Conservation (phyloP, 148 eudicot genomes). For the Mesembryanthemum crystallinum region DNA sequence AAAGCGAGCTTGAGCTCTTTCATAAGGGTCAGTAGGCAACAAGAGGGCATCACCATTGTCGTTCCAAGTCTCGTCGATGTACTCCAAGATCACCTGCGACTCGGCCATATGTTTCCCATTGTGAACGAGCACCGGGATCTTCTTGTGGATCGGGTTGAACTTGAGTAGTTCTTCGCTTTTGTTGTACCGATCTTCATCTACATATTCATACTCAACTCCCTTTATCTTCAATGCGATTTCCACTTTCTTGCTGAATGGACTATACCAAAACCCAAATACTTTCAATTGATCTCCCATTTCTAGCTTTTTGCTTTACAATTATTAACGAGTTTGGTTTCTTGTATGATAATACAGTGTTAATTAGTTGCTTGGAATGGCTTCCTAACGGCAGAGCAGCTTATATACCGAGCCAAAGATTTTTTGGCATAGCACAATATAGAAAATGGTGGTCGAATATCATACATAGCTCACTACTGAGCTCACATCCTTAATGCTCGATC, state of each 20-base stretch:
- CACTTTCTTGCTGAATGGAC: constrained; percentile 23
- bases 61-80: constrained; percentile 29
- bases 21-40: constrained; percentile 27
- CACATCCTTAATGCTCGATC: too few relatives aligned
- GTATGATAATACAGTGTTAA: too few relatives aligned
- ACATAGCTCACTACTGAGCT: constrained; percentile 1
- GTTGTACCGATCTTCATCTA: constrained; percentile 18
- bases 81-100: constrained; percentile 28
- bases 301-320: not conserved
- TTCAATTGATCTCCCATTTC: constrained; percentile 17
- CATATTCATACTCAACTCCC: constrained; percentile 25
- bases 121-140: constrained; percentile 23
- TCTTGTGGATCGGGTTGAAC: constrained; percentile 24
- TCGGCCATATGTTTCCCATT: constrained; percentile 22
- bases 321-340: too few relatives aligned
- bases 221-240: constrained; percentile 23
- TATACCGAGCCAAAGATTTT: not conserved
- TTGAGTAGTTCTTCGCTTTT: constrained; percentile 26
- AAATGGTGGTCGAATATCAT: not conserved
- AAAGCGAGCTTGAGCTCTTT: constrained; percentile 28
- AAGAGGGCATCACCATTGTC: constrained; percentile 13
- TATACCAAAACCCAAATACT: constrained; percentile 16
- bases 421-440: not conserved
- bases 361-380: not conserved
- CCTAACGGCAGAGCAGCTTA: not conserved